Evolutionary conservation across 257 asterid species (phyloP).

Genomic region (Nicotiana attenuata): DNA sequence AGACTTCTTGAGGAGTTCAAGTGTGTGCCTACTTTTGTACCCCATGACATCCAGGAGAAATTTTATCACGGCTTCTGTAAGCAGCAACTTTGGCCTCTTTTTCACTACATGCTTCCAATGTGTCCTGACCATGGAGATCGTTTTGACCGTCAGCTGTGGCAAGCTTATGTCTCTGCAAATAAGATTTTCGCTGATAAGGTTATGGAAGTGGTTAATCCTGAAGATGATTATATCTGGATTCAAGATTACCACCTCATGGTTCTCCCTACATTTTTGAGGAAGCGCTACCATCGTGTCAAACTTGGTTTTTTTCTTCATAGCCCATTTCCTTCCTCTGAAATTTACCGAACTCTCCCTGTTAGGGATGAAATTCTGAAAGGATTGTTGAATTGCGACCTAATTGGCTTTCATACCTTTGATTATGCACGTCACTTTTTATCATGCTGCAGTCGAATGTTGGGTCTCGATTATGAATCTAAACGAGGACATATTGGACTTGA

Average conservation of each 20-base stretch:
- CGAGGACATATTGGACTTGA: slow-evolving; percentile 94
- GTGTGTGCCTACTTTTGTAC: slow-evolving; percentile 82
- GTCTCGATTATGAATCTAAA: slow-evolving; percentile 84
- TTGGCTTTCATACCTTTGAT: slow-evolving; percentile 89
- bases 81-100: slow-evolving; percentile 93
- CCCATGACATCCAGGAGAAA: slow-evolving; percentile 57
- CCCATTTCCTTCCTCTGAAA: slow-evolving; percentile 94
- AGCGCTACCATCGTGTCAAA: slow-evolving; percentile 72
- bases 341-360: slow-evolving; percentile 82
- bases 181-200: slow-evolving; percentile 77
- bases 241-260: slow-evolving; percentile 94
- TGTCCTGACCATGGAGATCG: slow-evolving; percentile 90
- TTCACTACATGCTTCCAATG: slow-evolving; percentile 94
- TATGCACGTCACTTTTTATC: slow-evolving; percentile 93
- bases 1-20: slow-evolving; percentile 67
- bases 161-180: slow-evolving; percentile 77
- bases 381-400: slow-evolving; percentile 64
- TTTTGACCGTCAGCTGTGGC: slow-evolving; percentile 81
- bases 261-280: slow-evolving; percentile 85
- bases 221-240: slow-evolving; percentile 80
- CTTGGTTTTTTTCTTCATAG: slow-evolving; percentile 91
- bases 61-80: slow-evolving; percentile 83
- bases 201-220: slow-evolving; percentile 81
- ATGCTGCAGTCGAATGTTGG: slow-evolving; percentile 88
- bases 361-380: slow-evolving; percentile 87